Evolutionary conservation across 352 stramenopile species (phyloP).

Genomic region (Pythium aristosporum): DNA sequence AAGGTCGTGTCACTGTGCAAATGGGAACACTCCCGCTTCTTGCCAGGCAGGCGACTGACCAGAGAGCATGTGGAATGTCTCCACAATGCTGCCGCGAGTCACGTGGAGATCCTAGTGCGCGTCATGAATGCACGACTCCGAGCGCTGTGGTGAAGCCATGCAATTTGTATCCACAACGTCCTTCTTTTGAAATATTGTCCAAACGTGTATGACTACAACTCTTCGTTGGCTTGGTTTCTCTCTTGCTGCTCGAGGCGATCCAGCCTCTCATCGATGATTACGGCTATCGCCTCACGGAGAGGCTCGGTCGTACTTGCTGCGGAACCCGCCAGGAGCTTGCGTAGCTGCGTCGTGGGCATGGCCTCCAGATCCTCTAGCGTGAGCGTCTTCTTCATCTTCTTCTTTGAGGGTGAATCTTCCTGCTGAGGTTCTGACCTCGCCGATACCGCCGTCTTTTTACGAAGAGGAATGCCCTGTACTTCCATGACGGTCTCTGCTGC

Average conservation of each 20-base stretch:
- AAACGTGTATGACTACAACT: constrained; percentile 5
- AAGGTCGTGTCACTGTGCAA: background rate
- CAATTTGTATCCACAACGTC: background rate
- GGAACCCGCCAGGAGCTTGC: constrained; percentile 31
- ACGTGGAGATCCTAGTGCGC: constrained; percentile 1
- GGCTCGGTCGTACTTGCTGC: constrained; percentile 31
- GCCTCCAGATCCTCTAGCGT: constrained; percentile 39
- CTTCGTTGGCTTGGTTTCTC: background rate
- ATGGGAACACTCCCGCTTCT: constrained; percentile 7
- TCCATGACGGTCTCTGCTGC: constrained; percentile 18
- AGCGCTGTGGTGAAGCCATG: constrained; percentile 5
- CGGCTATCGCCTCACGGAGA: constrained; percentile 40
- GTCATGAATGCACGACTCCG: constrained; percentile 1
- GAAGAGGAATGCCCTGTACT: constrained; percentile 11
- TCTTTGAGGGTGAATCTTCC: background rate
- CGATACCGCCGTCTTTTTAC: constrained; percentile 6
- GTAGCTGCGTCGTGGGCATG: constrained; percentile 55
- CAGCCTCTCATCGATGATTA: constrained; percentile 50
- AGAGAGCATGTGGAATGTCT: background rate
- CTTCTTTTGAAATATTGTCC: background rate
- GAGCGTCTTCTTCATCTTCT: constrained; percentile 39
- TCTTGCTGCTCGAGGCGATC: constrained; percentile 40
- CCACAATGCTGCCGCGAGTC: background rate
- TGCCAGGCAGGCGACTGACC: background rate
- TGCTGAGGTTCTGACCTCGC: background rate